These are phyloP conservation scores for Candida dubliniensis DNA, from an alignment of 1,139 yeast genomes.

Conservation along the genomic window DNA sequence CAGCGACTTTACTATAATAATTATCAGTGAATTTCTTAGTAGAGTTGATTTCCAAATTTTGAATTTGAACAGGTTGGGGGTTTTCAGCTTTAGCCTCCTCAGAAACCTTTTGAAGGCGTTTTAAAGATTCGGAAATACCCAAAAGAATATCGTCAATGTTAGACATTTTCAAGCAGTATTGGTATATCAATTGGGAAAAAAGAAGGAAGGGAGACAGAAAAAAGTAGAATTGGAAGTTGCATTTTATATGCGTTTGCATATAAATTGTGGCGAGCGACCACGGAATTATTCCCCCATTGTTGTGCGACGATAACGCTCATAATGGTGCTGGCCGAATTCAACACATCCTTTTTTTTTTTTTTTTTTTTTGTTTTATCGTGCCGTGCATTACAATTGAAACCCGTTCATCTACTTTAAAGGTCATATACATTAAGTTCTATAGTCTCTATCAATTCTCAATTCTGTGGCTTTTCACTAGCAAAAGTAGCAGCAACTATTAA, in stretches of 20 bases:
- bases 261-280: too few relatives aligned
- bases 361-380: background rate
- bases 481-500: conserved; percentile 96
- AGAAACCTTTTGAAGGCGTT: conserved; percentile 7
- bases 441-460: background rate
- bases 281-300: too few relatives aligned
- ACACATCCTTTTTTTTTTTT: too few relatives aligned
- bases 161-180: background rate
- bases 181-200: background rate
- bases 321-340: too few relatives aligned
- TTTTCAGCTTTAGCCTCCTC: background rate
- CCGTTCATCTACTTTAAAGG: too few relatives aligned
- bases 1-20: conserved; percentile 36
- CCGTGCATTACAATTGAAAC: background rate
- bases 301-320: too few relatives aligned
- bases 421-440: background rate
- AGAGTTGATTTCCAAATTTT: background rate
- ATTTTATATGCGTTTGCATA: background rate
- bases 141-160: conserved; percentile 8
- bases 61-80: background rate
- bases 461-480: conserved; percentile 50
- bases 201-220: background rate
- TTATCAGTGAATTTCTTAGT: conserved; percentile 16
- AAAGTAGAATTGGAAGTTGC: background rate
- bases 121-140: conserved; percentile 8